Conservation (phyloP, 805 yeast genomes). For the Starmerella floricola region DNA sequence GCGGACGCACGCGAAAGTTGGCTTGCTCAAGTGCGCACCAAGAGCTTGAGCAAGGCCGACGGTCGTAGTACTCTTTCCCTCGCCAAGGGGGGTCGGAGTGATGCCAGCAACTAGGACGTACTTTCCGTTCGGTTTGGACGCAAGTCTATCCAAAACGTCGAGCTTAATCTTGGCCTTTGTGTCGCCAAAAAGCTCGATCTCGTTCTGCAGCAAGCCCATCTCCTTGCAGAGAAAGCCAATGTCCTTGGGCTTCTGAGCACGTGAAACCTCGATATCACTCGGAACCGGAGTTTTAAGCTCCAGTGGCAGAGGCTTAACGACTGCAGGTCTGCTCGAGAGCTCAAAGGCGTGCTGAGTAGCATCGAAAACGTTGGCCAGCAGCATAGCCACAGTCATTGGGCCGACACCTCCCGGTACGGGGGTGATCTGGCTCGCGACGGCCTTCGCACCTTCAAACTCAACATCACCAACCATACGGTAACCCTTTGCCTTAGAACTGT, state of each 20-base stretch:
- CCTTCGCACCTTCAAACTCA: constrained; percentile 56
- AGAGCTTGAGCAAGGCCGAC: constrained; percentile 94
- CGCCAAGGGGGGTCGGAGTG: constrained; percentile 97
- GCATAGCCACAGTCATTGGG: constrained; percentile 98
- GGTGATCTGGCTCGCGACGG: constrained; percentile 59
- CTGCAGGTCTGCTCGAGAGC: constrained; percentile 34
- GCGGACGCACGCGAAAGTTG: constrained; percentile 86
- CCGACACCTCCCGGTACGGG: constrained; percentile 99
- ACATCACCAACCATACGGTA: constrained; percentile 88
- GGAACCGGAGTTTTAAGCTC: constrained; percentile 61
- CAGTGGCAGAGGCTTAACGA: constrained; percentile 46
- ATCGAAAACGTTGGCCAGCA: constrained; percentile 65
- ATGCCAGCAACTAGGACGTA: constrained; percentile 91
- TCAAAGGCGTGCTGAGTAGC: constrained; percentile 49
- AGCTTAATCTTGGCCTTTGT: constrained; percentile 80
- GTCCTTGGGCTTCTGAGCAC: constrained; percentile 78
- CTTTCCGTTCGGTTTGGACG: constrained; percentile 56
- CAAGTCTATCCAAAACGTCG: constrained; percentile 55
- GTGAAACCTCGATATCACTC: constrained; percentile 78
- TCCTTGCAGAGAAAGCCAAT: constrained; percentile 66
- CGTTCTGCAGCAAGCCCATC: constrained; percentile 63
- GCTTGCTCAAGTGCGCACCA: constrained; percentile 75
- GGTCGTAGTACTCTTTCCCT: constrained; percentile 94
- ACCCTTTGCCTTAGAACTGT: constrained; percentile 62
- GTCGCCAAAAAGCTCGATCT: constrained; percentile 79